These are phyloP conservation scores for Fraxinus greggii DNA, from an alignment of 305 asterid species.

Conservation along the genomic window DNA sequence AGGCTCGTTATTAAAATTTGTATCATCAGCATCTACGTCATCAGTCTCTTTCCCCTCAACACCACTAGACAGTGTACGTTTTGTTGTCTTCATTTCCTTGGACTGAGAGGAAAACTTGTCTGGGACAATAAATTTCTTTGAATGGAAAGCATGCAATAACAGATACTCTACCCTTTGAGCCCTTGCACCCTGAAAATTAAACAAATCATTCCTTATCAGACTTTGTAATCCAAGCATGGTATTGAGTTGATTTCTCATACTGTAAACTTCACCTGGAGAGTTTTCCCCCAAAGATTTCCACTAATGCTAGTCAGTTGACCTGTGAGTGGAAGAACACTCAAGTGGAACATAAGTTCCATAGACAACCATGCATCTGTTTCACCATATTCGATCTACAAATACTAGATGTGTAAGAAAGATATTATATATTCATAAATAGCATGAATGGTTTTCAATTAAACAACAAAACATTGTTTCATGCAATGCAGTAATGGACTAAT, in stretches of 20 bases:
- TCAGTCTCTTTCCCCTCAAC: constrained; percentile 53
- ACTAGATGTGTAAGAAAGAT: constrained; percentile 22
- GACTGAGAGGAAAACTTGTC: constrained; percentile 67
- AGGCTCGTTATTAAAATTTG: constrained; percentile 47
- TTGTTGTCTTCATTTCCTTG: constrained; percentile 54
- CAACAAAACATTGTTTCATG: neutral
- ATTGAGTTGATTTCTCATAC: neutral
- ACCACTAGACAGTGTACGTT: constrained; percentile 56
- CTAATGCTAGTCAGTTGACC: constrained; percentile 89
- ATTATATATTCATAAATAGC: constrained; percentile 23
- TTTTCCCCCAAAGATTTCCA: constrained; percentile 97
- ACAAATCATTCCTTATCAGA: constrained; percentile 19
- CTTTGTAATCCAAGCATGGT: constrained; percentile 11
- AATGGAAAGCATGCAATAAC: constrained; percentile 88
- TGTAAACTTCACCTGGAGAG: constrained; percentile 68
- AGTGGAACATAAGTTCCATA: constrained; percentile 96
- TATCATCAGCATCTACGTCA: constrained; percentile 38
- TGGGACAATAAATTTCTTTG: constrained; percentile 85
- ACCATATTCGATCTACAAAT: constrained; percentile 77
- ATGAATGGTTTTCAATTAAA: neutral
- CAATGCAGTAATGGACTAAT: neutral
- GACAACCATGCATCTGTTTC: constrained; percentile 99
- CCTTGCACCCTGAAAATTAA: constrained; percentile 82
- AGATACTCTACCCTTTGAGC: constrained; percentile 98
- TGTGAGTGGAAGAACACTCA: constrained; percentile 92